Evolutionary conservation across 306 rosid genomes (phyloP).

Genomic region (Castanea crenata): DNA sequence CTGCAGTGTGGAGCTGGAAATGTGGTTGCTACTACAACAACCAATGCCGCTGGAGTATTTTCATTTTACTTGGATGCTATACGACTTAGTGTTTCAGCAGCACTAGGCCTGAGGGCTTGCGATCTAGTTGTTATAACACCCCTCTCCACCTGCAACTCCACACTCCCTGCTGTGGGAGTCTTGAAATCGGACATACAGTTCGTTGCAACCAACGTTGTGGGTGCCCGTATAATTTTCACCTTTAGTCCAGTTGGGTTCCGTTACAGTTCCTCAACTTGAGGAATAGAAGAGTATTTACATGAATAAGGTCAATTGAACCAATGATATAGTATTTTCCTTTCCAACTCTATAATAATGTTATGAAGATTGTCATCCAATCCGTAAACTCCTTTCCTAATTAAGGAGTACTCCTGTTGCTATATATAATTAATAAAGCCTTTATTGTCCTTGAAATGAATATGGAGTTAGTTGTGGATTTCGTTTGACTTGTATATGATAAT

Average conservation of each 20-base stretch:
- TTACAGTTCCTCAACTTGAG: background rate
- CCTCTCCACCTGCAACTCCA: conserved; percentile 26
- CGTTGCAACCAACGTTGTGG: background rate
- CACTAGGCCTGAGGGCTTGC: conserved; percentile 2
- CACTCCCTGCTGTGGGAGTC: conserved; percentile 16
- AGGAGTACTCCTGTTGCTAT: no score
- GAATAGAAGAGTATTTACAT: background rate
- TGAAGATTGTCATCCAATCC: background rate
- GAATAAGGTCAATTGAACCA: background rate
- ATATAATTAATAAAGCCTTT: no score
- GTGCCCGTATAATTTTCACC: conserved; percentile 5
- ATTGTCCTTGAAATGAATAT: no score
- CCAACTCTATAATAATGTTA: background rate
- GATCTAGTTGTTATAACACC: conserved; percentile 33
- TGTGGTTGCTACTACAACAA: conserved; percentile 23
- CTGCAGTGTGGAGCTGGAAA: conserved; percentile 31
- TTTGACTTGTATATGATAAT: no score
- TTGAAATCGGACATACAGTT: conserved; percentile 1
- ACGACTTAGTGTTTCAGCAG: conserved; percentile 2
- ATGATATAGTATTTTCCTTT: background rate
- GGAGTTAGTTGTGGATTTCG: no score
- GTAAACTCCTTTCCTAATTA: background rate
- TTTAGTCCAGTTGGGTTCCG: conserved; percentile 19
- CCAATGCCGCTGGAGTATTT: conserved; percentile 24
- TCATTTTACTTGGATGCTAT: conserved; percentile 23